Base-by-base conservation (phyloP, 805 yeast genomes). In the Yarrowia hollandica region DNA sequence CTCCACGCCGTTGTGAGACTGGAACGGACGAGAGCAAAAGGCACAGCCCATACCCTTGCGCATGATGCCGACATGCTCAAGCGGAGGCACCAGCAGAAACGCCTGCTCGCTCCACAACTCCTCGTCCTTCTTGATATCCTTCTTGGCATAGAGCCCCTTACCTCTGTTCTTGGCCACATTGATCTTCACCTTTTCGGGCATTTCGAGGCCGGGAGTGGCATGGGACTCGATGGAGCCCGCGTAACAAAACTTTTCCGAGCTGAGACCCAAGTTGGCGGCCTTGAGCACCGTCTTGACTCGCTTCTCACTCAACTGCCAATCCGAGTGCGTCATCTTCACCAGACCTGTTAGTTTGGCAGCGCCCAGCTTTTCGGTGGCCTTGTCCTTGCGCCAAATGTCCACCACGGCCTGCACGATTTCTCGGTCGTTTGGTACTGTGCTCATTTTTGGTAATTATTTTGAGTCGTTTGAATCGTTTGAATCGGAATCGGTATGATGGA, bases 31-130 rank as follows among this genome's bases (percentile, higher is more conserved):
- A 0, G 90, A 89, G 74, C 96, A 88, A 66, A 79, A 78, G 1
- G 88, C 75, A 69, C 96, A 88, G 3, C 88, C 87, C 64, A 80
- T 81, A 0, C 90, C 88, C 18, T 70, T 67, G 42, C 79, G 75
- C 64, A 86, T 80, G 60, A 86, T 71, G 34, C 80, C 77, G 44
- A 83, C 72, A 64, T 84, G 82, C 14, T 86, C 89, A 62, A 88
- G 74, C 2, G 86, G 88, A 2, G 92, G 88, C 0, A 87, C 73
- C 34, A 81, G 79, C 38, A 80, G 74, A 60, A 88, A 75, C 6
- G 90, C 82, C 11, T 69, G 64, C 66, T 88, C 96, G 38, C 78
- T 75, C 83, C 90, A 85, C 3, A 88, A 67, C 59, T 78, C 65
- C 2, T 75, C 82, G 12, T 84, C 88, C 30, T 76, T 75, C 10